A percentile compares a stretch with the other conserved stretches of the same genome.
These are phyloP conservation scores for Globisporangium acanthophoron DNA, from an alignment of 352 stramenopile species.

Conservation along the genomic window DNA sequence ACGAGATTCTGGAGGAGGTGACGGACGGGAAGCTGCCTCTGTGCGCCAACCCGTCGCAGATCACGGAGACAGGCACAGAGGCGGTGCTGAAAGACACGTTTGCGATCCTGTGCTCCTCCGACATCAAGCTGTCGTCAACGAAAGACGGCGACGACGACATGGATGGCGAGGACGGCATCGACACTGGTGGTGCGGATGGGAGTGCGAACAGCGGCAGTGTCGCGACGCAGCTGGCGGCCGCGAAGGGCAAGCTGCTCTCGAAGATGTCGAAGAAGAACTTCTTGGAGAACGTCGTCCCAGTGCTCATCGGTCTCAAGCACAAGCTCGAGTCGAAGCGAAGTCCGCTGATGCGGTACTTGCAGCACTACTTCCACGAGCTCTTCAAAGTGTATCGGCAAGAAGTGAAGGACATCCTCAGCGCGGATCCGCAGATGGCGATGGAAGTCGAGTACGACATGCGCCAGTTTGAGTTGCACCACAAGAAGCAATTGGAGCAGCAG, in stretches of 20 bases:
- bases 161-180: constrained; percentile 60
- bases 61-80: constrained; percentile 84
- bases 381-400: constrained; percentile 92
- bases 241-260: constrained; percentile 91
- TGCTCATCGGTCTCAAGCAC: constrained; percentile 95
- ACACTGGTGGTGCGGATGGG: constrained; percentile 51
- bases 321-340: constrained; percentile 92
- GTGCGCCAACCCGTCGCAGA: constrained; percentile 67
- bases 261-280: constrained; percentile 98
- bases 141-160: constrained; percentile 53
- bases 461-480: constrained; percentile 63
- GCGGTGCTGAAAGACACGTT: constrained; percentile 84
- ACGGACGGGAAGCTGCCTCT: constrained; percentile 72
- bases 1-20: constrained; percentile 90
- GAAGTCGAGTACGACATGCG: constrained; percentile 96
- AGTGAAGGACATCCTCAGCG: constrained; percentile 91
- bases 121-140: constrained; percentile 77
- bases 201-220: constrained; percentile 32
- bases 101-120: constrained; percentile 78
- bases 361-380: constrained; percentile 93
- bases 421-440: constrained; percentile 91
- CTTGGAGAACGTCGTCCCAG: constrained; percentile 95
- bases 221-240: constrained; percentile 73
- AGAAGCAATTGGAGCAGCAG: constrained; percentile 34
- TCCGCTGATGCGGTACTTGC: constrained; percentile 91